These are phyloP conservation scores for Gliomastix tumulicola DNA, from an alignment of 2,329 filamentous ascomycete species.

Conservation along the genomic window DNA sequence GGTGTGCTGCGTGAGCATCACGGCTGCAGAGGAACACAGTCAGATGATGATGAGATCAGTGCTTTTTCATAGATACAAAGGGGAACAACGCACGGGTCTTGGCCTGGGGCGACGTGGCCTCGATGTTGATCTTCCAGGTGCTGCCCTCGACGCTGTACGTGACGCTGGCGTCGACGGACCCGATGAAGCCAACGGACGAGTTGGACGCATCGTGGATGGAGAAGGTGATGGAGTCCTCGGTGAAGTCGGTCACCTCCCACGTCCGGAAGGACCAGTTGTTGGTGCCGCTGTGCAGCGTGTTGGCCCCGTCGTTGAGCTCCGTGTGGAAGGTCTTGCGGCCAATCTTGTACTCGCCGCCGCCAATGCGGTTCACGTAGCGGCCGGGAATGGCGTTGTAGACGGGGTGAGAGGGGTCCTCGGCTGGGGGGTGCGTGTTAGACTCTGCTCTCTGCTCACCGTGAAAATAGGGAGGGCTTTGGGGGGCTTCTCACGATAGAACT, in stretches of 20 bases:
- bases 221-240: constrained; percentile 55
- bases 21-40: no score
- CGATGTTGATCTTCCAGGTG: constrained; percentile 54
- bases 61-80: background rate
- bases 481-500: constrained; percentile 39
- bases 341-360: constrained; percentile 47
- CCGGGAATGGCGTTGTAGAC: constrained; percentile 57
- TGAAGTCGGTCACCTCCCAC: constrained; percentile 52
- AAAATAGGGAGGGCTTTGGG: background rate
- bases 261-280: constrained; percentile 58
- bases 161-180: constrained; percentile 51
- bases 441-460: background rate
- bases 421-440: constrained; percentile 13
- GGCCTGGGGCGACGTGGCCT: constrained; percentile 44
- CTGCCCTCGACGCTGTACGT: constrained; percentile 54
- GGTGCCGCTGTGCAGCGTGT: constrained; percentile 51
- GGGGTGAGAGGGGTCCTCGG: constrained; percentile 42
- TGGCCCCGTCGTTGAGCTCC: constrained; percentile 43
- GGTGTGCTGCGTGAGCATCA: constrained; percentile 59
- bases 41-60: background rate
- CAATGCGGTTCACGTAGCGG: constrained; percentile 59
- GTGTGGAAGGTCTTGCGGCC: constrained; percentile 46
- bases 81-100: constrained; percentile 27
- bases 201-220: constrained; percentile 52
- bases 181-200: constrained; percentile 54